Evolutionary conservation across 2,329 filamentous ascomycete species (phyloP), one percentile per base, ranked within the genome.

Genomic region (Arthrobotrys sinensis): DNA sequence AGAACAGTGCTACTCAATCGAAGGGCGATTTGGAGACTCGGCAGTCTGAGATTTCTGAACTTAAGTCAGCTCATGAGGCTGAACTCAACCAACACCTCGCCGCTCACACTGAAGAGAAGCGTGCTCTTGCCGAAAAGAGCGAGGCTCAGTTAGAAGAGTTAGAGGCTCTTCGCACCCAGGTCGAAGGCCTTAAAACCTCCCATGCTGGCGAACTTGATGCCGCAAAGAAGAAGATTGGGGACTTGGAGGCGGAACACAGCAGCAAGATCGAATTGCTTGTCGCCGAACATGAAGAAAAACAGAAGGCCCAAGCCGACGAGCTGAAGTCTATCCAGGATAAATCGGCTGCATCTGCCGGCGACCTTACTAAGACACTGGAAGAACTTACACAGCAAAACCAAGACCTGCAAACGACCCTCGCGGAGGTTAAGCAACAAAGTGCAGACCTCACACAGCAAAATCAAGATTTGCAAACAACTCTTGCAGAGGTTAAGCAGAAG

Each of bases 381-480:
- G 75, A 78, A 34, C 53, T 78, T 34, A 71, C 67, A 24, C 34
- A 45, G 16, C 75, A 78, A 36, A 78, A 78, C 14, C 75, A 72
- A 43, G 62, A 63, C 1, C 28, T 78, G 6, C 67, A 78, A 32
- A 72, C 67, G 2, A 38, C 55, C 2, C 62, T 78, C 45, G 75
- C 45, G 4, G 67, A 78, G 10, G 19, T 63, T 10, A 68, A 72
- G 36, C 67, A 72, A 36, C 67, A 64, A 11, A 50, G 45, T 53
- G 5, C 60, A 6, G 67, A 78, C 3, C 53, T 78, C 21, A 66
- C 67, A 24, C 34, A 45, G 16, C 75, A 78, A 36, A 78, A 78
- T 7, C 75, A 72, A 43, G 62, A 63, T 4, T 36, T 78, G 6
- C 67, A 78, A 32, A 72, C 67, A 4, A 38, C 55, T 4, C 62